A percentile compares a stretch with the other conserved stretches of the same genome.
Conservation (phyloP, 1,284 basidiomycete genomes). For the Naganishia sp. region DNA sequence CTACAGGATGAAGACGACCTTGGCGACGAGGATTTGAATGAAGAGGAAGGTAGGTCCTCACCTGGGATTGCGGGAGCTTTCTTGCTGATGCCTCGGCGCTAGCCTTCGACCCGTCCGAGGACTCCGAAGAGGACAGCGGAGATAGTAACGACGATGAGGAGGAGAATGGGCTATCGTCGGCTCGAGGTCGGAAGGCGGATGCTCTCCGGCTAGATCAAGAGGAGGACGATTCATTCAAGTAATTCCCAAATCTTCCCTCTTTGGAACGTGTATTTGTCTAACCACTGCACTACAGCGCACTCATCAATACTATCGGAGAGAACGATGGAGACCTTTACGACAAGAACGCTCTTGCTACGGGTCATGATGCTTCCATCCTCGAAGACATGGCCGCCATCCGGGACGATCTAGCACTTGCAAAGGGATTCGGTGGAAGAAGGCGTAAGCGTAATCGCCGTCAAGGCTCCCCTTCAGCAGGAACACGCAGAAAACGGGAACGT, state of each 20-base stretch:
- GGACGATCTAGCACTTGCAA: conserved; percentile 30
- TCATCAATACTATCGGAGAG: conserved; percentile 15
- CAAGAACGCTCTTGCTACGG: conserved; percentile 7
- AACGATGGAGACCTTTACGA: conserved; percentile 19
- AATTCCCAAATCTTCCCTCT: neutral
- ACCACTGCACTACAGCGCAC: neutral
- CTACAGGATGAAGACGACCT: conserved; percentile 11
- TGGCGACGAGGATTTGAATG: conserved; percentile 9
- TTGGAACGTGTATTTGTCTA: too few relatives aligned
- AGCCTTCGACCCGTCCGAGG: neutral
- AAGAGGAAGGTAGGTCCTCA: conserved; percentile 10
- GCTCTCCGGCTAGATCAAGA: conserved; percentile 18
- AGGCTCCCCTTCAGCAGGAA: conserved; percentile 16
- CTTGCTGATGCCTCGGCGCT: too few relatives aligned
- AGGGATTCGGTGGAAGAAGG: conserved; percentile 25
- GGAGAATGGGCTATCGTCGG: neutral
- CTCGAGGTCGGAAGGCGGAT: neutral
- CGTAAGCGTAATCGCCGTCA: conserved; percentile 21
- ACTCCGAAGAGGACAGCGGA: conserved; percentile 8
- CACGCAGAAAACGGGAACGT: conserved; percentile 56
- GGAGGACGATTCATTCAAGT: conserved; percentile 31
- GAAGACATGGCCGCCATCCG: conserved; percentile 30
- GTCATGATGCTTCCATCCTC: conserved; percentile 26
- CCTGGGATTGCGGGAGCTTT: neutral
- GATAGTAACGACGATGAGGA: conserved; percentile 19